Base-by-base conservation (phyloP, 208 protist species). In the Leptomonas pyrrhocoris region DNA sequence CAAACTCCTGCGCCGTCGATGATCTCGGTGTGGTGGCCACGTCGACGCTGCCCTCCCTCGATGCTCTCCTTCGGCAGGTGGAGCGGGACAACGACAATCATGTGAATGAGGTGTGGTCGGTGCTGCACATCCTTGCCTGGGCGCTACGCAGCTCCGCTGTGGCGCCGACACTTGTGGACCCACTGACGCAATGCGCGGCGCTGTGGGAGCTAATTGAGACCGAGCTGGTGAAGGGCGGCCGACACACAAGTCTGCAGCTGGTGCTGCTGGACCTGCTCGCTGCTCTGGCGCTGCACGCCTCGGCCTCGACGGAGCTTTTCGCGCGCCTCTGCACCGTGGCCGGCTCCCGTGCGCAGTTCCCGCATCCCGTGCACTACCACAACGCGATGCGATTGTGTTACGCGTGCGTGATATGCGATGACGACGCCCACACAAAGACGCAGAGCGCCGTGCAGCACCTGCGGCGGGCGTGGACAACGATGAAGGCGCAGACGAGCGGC, bases 1-100 rank as follows among this genome's bases (percentile, higher is more conserved):
- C 64, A 9, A 77, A 77, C 64, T 68, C 58, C 8, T 77, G 72
- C 38, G 64, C 72, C 13, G 64, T 77, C 40, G 63, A 72, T n/a
- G 72, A 77, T 23, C 34, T 77, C 13, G 57, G 72, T 31, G 57
- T 46, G 19, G 50, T 57, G 42, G 64, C 64, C 25, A 40, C 54
- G 27, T 9, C 58, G 23, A 68, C 43, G n/a, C 42, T 77, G 11
- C 36, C 36, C 12, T 19, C 38, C 30, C 72, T 77, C 12, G 56
- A 34, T 13, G 19, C 58, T 11, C 56, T 72, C 1, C 63, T 77
- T 16, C 48, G 48, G 15, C 50, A 23, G 27, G 53, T 77, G 23
- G 57, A 55, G 58, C 46, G 55, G 13, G 63, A 62, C 50, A 65
- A 42, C 31, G 58, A 77, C n/a, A 55, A 67, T 23, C 21, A 63